phyloP scores from a whole-genome alignment of 257 asterid species.

The Knoxia roxburghii region DNA sequence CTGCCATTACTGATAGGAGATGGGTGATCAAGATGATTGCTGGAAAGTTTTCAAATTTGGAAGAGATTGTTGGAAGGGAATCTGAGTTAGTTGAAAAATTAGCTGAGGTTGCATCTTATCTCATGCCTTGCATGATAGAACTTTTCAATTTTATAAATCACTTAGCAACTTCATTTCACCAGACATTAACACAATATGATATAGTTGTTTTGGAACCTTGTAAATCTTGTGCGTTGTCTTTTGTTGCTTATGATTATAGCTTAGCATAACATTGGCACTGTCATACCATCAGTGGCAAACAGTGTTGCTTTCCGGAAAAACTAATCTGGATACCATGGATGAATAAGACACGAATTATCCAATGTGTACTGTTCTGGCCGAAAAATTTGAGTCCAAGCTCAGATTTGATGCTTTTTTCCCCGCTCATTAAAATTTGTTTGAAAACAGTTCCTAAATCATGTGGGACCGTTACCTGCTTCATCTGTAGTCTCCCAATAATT shows the following conservation, averaged over 20 bases:
- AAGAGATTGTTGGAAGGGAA: constrained; percentile 70
- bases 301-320: too few relatives aligned
- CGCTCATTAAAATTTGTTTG: background rate
- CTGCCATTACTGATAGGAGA: constrained; percentile 57
- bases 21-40: constrained; percentile 93
- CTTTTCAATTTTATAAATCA: background rate
- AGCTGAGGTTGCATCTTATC: constrained; percentile 61
- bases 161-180: background rate
- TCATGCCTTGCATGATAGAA: constrained; percentile 14
- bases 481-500: background rate
- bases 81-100: constrained; percentile 64
- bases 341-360: background rate
- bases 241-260: background rate
- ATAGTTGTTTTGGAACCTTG: background rate
- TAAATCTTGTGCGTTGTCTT: background rate
- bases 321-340: background rate
- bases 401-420: background rate
- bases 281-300: too few relatives aligned
- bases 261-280: too few relatives aligned
- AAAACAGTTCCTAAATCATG: background rate
- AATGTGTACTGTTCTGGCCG: background rate
- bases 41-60: constrained; percentile 50
- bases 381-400: background rate
- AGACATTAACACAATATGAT: background rate
- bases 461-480: background rate